Conservation (phyloP, 2,329 filamentous ascomycete species). For the Lasiodiplodia sp. region DNA sequence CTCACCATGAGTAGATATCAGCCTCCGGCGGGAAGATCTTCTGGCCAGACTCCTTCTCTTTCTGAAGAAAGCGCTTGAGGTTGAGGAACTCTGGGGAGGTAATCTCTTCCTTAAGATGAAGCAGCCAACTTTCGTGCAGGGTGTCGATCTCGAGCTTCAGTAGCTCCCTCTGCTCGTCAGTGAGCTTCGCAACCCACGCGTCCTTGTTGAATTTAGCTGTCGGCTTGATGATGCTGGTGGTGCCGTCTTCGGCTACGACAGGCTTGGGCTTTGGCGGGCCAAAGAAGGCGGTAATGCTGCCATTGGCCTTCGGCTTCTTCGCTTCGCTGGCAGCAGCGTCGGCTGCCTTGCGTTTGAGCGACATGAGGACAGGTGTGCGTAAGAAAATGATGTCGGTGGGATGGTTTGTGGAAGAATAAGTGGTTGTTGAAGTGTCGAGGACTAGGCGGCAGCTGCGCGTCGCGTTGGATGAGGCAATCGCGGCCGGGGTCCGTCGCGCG, state of each 20-base stretch:
- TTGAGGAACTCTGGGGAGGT: slow-evolving; percentile 80
- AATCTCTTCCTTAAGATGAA: slow-evolving; percentile 86
- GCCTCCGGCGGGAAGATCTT: slow-evolving; percentile 86
- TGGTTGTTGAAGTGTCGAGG: background rate
- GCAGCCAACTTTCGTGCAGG: slow-evolving; percentile 89
- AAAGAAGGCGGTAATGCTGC: slow-evolving; percentile 90
- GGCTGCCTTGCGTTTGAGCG: slow-evolving; percentile 60
- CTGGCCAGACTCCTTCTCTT: slow-evolving; percentile 74
- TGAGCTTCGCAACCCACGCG: slow-evolving; percentile 84
- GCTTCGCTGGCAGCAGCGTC: slow-evolving; percentile 52
- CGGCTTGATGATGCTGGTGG: slow-evolving; percentile 37
- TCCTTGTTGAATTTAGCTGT: slow-evolving; percentile 79
- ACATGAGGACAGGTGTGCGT: slow-evolving; percentile 45
- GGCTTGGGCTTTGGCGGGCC: slow-evolving; percentile 65
- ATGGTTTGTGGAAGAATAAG: background rate
- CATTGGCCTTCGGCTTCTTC: slow-evolving; percentile 66
- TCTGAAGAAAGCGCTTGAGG: slow-evolving; percentile 85
- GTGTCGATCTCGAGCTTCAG: slow-evolving; percentile 92
- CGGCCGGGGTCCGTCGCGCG: slow-evolving; percentile 11
- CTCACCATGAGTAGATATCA: slow-evolving; percentile 94
- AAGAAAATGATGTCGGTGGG: slow-evolving; percentile 23
- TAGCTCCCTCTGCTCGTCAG: slow-evolving; percentile 79
- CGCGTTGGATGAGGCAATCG: slow-evolving; percentile 25
- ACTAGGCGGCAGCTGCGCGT: slow-evolving; percentile 13
- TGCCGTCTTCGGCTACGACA: slow-evolving; percentile 38